A percentile compares a stretch with the other conserved stretches of the same genome.
phyloP scores from a whole-genome alignment of 2,329 filamentous ascomycete genomes.

The Phialocephala subalpina region DNA sequence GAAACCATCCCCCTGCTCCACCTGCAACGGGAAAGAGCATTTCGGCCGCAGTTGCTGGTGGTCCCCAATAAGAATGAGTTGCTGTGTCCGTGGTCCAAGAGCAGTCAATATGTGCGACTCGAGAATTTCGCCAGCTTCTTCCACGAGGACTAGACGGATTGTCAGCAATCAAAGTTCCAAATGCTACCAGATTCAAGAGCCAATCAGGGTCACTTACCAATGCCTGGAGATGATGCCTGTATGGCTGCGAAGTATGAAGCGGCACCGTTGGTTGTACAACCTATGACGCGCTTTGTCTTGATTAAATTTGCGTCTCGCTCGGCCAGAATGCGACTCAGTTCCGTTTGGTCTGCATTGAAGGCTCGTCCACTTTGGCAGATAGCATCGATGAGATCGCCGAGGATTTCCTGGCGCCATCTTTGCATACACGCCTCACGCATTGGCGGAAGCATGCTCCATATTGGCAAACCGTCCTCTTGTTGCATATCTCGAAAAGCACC shows the following conservation, averaged over 20 bases:
- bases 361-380: constrained; percentile 49
- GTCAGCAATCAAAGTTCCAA: background rate
- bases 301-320: constrained; percentile 55
- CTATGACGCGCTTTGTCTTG: constrained; percentile 66
- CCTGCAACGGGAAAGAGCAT: constrained; percentile 64
- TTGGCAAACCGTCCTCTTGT: constrained; percentile 40
- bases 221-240: constrained; percentile 59
- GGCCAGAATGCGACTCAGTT: constrained; percentile 53
- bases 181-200: background rate
- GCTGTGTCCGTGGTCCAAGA: constrained; percentile 61
- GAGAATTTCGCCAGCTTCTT: constrained; percentile 78
- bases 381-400: constrained; percentile 57
- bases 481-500: constrained; percentile 50
- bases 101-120: constrained; percentile 73
- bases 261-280: constrained; percentile 75
- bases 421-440: constrained; percentile 47
- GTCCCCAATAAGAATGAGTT: constrained; percentile 76
- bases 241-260: constrained; percentile 67
- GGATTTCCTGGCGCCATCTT: constrained; percentile 54
- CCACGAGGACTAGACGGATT: constrained; percentile 56
- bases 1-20: constrained; percentile 71
- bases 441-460: constrained; percentile 61
- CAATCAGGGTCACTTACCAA: constrained; percentile 42
- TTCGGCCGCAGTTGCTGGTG: constrained; percentile 78
- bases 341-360: constrained; percentile 52